Base-by-base conservation (phyloP, 176 grass and related monocot species). In the Musa acuminata region DNA sequence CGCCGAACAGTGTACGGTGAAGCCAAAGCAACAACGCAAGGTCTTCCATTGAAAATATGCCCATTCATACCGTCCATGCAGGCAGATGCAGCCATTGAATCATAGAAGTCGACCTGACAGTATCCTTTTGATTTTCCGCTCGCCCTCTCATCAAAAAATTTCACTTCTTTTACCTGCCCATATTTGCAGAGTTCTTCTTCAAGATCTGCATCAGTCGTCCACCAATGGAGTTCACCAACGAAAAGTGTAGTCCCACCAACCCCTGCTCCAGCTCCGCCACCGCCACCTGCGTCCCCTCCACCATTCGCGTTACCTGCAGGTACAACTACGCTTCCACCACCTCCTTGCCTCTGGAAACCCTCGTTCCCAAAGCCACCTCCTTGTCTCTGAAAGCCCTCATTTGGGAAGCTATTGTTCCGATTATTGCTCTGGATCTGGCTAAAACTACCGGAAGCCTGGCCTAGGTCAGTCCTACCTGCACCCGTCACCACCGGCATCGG, bases 371-470 rank as follows among this genome's bases (percentile, higher is more conserved):
- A 51, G 11, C 27, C 74, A 16, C 58, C 48, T 20, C 75, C 93
- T 53, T 83, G 89, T 23, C 87, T 87, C 73, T 92, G 83, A 62
- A 92, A 90, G n/a, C 82, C 87, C 49, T 96, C 89, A 52, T 78
- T 68, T 12, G 67, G 35, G 16, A 76, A 83, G 48, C n/a, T 62
- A 76, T 62, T 63, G 43, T 72, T 63, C 55, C 55, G 55, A 50
- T 22, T 72, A 8, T 80, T 54, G 9, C 54, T 69, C 81, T 88
- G 85, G 52, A 86, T 81, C 75, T 83, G 87, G 59, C 72, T 80
- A 35, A 86, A 87, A 48, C 50, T 29, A 83, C 75, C 58, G 23
- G 55, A 51, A 21, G 57, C 12, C 74, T 51, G 74, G 8, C 55
- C 43, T 0, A 76, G 17, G 16, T 76, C 74, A 77, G 55, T 0